phyloP scores from a whole-genome alignment of 2,329 filamentous ascomycete species.

The Hymenoscyphus albidus region DNA sequence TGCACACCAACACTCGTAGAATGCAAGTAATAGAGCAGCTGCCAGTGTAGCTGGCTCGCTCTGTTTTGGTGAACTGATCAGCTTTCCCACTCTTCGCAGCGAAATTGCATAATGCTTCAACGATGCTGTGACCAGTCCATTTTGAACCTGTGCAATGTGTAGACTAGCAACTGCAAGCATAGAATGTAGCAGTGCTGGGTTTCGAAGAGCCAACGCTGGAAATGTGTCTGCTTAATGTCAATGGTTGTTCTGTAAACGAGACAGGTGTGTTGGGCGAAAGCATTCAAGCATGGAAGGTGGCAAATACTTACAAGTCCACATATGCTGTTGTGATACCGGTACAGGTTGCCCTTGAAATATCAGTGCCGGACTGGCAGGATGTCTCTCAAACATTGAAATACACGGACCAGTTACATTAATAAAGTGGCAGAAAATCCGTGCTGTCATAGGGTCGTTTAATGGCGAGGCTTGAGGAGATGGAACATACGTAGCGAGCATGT shows the following conservation, averaged over 20 bases:
- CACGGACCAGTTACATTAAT: constrained; percentile 82
- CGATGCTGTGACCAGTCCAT: constrained; percentile 70
- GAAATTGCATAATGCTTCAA: constrained; percentile 90
- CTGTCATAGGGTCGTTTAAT: constrained; percentile 73
- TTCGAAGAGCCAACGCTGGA: constrained; percentile 75
- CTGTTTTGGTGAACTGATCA: constrained; percentile 66
- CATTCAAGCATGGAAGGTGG: too few species aligned
- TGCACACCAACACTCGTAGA: constrained; percentile 91
- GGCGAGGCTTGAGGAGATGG: constrained; percentile 66
- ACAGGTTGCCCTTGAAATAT: constrained; percentile 60
- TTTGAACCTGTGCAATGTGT: constrained; percentile 81
- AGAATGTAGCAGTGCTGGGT: constrained; percentile 85
- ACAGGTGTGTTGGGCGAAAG: neutral
- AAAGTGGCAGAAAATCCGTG: constrained; percentile 86
- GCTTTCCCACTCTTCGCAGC: constrained; percentile 71
- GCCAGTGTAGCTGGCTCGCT: constrained; percentile 80
- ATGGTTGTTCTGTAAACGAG: neutral
- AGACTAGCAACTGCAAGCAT: constrained; percentile 84
- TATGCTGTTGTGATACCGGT: constrained; percentile 59
- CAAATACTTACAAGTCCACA: constrained; percentile 55
- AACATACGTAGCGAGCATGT: constrained; percentile 60
- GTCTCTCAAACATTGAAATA: constrained; percentile 82
- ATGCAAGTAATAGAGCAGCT: constrained; percentile 78
- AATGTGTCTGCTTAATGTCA: constrained; percentile 58
- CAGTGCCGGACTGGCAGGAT: constrained; percentile 67